Base-by-base conservation (phyloP, 2,329 filamentous ascomycete species). In the Cercospora beticola region DNA sequence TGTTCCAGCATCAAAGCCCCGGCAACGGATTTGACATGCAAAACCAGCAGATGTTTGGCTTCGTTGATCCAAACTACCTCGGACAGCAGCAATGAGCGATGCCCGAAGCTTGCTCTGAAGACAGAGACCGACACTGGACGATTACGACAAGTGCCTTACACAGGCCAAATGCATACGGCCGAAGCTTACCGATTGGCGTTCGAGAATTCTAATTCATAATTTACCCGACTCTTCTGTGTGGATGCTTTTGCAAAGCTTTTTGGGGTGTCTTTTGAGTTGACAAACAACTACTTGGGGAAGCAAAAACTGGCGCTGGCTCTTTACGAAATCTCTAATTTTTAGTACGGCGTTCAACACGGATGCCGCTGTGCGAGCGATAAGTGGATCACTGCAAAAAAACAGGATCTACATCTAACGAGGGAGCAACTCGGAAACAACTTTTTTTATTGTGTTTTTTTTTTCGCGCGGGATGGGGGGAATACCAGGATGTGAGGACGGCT, bases 31-130 rank as follows among this genome's bases (percentile, higher is more conserved):
- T 76, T 36, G 82, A 83, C 72, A 82, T 83, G 80, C 79, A 82
- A 61, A 81, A 80, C 52, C 77, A 83, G 67, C 81, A 82, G 66
- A 80, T 82, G 73, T 84, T 82, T 71, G 80, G 81, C 72, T 82
- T 82, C 62, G 81, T 84, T 65, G 82, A 84, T 70, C 82, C 82
- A 9, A 72, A 75, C 69, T 72, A 69, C 67, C 74, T 78, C n/a
- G 76, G 75, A 70, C 75, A 77, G 66, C 74, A 73, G 67, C 71
- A 73, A 52, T 72, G 68, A 65, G 66, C 21, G 46, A 31, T 23
- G 46, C 64, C 68, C 68, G 46, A 31, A 60, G 40, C 60, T 64
- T 40, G 36, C 67, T 64, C 61, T 60, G 70, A 68, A 65, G 49
- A 59, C 28, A 33, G 56, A 70, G 36, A 57, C 62, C 62, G 59